Evolutionary conservation across 2,329 filamentous ascomycete genomes (phyloP), one percentile per base, ranked within the genome.

Genomic region (Penicillium expansum): DNA sequence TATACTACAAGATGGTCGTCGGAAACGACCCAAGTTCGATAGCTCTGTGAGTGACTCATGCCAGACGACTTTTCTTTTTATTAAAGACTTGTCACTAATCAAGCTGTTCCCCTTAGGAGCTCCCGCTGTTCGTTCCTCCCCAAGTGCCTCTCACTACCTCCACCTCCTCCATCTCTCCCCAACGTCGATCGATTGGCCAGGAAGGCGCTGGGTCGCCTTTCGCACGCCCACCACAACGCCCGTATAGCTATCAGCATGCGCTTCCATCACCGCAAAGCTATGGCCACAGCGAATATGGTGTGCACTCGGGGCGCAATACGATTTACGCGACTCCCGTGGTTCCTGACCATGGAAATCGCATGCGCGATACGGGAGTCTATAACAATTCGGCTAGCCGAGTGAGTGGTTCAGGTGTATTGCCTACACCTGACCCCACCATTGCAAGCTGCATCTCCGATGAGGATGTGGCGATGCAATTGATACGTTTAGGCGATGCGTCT

Each of bases 381-480:
- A 71, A 71, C 60, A 75, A 74, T 60, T 70, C 71, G 50, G 76
- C 74, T 39, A 72, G 69, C 55, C 72, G 70, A 38, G 66, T 64
- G 41, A 69, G 72, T 50, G 76, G 71, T 48, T 72, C 80, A 61
- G 86, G 87, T 53, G 84, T 95, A 65, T 80, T 97, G 62, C 92
- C 92, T 20, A 99, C 94, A 2, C 94, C 94, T 27, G 94, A 97
- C 68, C 93, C 93, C n/a, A 99, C 94, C 13, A 90, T 97, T 66
- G 91, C 91, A 53, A 97, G 93, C 76, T 95, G 91, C 74, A 93
- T 99, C 74, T 97, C 93, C 14, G 94, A 99, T 72, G 94, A 99
- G 75, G 94, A 99, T 76, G 94, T 97, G 60, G 94, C 94, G 56
- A 88, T 97, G 71, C 94, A 97, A 77, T 82, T 99, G 69, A 97